Evolutionary conservation across 768 basidiomycete genomes (phyloP).

Genomic region (Cyathus striatus): DNA sequence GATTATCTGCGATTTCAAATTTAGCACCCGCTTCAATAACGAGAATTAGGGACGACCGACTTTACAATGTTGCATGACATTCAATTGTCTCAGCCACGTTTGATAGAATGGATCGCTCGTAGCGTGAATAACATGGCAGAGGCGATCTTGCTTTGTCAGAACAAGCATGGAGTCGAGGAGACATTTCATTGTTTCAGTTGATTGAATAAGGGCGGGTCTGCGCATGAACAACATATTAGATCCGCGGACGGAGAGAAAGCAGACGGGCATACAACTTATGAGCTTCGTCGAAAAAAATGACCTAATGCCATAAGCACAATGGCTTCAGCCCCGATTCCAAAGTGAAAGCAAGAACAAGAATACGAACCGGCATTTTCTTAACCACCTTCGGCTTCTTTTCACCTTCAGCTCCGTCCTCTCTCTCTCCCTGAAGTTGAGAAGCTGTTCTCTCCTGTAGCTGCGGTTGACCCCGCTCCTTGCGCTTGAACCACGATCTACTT

Average conservation of each 20-base stretch:
- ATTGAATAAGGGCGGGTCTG: conserved; percentile 73
- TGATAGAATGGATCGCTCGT: conserved; percentile 85
- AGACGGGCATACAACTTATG: conserved; percentile 80
- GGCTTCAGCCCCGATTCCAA: not conserved
- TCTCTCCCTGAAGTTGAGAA: conserved; percentile 12
- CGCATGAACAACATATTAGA: conserved; percentile 1
- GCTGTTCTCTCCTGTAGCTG: conserved; percentile 1
- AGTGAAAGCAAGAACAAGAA: not conserved
- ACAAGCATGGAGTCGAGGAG: conserved; percentile 83
- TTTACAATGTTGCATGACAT: conserved; percentile 82
- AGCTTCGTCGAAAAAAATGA: conserved; percentile 81
- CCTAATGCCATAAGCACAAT: conserved; percentile 23
- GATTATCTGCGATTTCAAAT: conserved; percentile 43
- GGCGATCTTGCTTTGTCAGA: conserved; percentile 80
- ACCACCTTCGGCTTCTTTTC: conserved; percentile 25
- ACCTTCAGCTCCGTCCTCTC: conserved; percentile 28
- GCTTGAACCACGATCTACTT: conserved; percentile 26
- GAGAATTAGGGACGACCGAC: conserved; percentile 22
- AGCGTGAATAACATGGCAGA: conserved; percentile 79
- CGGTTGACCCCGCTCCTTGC: conserved; percentile 17
- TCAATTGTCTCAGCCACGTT: conserved; percentile 75
- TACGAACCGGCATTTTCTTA: conserved; percentile 67
- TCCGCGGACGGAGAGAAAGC: not conserved
- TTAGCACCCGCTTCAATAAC: not conserved
- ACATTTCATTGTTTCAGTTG: conserved; percentile 77